Base-by-base conservation (phyloP, 2,329 filamentous ascomycete species). In the Aspergillus ustus region DNA sequence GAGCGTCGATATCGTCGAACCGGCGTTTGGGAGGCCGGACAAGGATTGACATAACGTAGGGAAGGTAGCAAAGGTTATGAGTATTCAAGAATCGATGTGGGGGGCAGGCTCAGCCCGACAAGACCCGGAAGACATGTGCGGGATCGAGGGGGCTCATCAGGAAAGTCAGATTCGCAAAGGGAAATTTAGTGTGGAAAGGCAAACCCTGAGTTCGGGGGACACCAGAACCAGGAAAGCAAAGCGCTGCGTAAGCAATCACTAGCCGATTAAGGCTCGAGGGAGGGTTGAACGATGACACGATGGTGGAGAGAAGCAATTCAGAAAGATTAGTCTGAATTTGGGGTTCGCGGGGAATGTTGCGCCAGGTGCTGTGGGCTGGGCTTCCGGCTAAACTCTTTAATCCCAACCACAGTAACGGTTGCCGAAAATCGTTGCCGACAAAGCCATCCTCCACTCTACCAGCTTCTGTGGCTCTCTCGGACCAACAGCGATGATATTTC, bases 21-120 rank as follows among this genome's bases (percentile, higher is more conserved):
- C 74, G 73, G 63, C 74, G 72, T 61, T 76, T 76, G 25, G 66
- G 63, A 28, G 72, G 72, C 44, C 71, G 70, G 52, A 69, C 70
- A 43, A 75, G 64, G 46, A 74, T 66, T 43, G 74, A 75, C 74
- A 76, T 72, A 29, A 37, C 69, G 61, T 59, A 31, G 61, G 43
- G 60, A 20, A 49, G 28, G 37, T 22, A 20, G 25, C 52, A 17
- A 44, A 53, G 48, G 48, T 34, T 40, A 52, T 31, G 40, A 52
- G 55, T 61, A 64, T 67, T 65, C 53, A 49, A 57, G 13, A 43
- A 46, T 11, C 7, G 31, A 20, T 13, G 48, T 40, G 25, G 46
- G 25, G 44, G 43, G 43, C 52, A 50, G 51, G 29, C 49, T 43
- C 46, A 50, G 48, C 58, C 56, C 49, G 57, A 48, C 50, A 50